Evolutionary conservation across 805 yeast genomes (phyloP).

Genomic region (Tetrapisispora iriomotensis): DNA sequence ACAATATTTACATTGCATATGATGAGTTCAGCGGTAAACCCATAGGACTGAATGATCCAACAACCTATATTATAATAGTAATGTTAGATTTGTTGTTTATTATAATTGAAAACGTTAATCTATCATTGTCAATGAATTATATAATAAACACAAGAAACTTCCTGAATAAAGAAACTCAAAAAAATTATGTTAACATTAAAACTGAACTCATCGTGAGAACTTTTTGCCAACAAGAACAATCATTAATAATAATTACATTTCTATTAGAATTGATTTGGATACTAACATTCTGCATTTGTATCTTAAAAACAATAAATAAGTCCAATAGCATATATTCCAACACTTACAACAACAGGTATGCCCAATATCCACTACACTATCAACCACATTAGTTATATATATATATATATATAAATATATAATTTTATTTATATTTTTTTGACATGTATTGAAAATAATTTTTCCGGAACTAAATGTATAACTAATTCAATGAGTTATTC

Average conservation of each 20-base stretch:
- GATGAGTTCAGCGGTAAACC: constrained; percentile 90
- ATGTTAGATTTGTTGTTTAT: constrained; percentile 79
- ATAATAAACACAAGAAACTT: not conserved
- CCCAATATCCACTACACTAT: not conserved
- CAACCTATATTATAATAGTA: constrained; percentile 70
- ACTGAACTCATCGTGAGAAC: constrained; percentile 23
- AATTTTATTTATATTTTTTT: too few relatives aligned
- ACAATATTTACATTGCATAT: constrained; percentile 42
- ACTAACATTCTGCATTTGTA: constrained; percentile 70
- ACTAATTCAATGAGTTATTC: too few relatives aligned
- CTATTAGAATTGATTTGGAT: constrained; percentile 75
- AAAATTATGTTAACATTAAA: not conserved
- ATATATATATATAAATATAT: too few relatives aligned
- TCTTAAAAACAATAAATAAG: constrained; percentile 69
- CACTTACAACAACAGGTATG: not conserved
- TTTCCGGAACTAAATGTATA: too few relatives aligned
- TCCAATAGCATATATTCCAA: constrained; percentile 28
- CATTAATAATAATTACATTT: constrained; percentile 69
- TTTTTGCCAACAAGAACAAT: constrained; percentile 69
- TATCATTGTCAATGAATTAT: constrained; percentile 47
- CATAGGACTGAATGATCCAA: constrained; percentile 76
- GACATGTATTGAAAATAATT: too few relatives aligned
- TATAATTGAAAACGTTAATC: constrained; percentile 78
- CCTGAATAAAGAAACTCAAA: not conserved
- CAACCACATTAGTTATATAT: not conserved